Base-by-base conservation (phyloP, 192 early-diverging fungal genomes). In the Gaertneriomyces semiglobifer region DNA sequence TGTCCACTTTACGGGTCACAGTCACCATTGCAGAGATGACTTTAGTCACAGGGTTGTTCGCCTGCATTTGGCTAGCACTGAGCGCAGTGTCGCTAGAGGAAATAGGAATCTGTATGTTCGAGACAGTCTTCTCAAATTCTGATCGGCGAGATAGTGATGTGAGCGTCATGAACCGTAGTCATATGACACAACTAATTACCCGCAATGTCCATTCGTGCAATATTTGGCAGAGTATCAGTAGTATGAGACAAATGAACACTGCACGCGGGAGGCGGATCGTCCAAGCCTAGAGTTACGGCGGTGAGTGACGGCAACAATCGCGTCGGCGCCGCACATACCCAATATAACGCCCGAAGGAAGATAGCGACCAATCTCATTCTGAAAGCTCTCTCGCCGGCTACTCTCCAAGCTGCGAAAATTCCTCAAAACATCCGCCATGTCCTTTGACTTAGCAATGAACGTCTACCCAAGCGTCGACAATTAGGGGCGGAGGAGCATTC, bases 11-110 rank as follows among this genome's bases (percentile, higher is more conserved):
- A 38, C 61, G 60, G 11, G 66, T 50, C 77, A 82, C 79, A 62
- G 76, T 82, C 33, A 73, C 55, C 65, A 82, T 77, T 8, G 80
- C 79, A 9, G 77, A 72, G 42, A 73, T 74, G 4, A 82, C 68
- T 53, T 82, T 82, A 0, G 77, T 71, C 12, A 82, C 74, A 0
- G 72, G 67, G 40, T 82, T 67, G 47, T 48, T 46, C 8, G 50
- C 60, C 9, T 57, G 67, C 62, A 18, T 53, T 47, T 61, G 76
- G 63, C 44, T 64, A 42, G 46, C 63, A 19, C 58, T 8, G 39
- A 25, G 16, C n/a, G 25, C 25, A 33, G 25, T 33, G 50, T 78
- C 71, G 44, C 63, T 68, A 14, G 75, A 70, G n/a, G 47, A 41
- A 61, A 78, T 75, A 12, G 69, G 62, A 2, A 70, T 42, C n/a